Evolutionary conservation across 805 yeast genomes (phyloP), one percentile per base, ranked within the genome.

Genomic region (Saturnispora hagleri): DNA sequence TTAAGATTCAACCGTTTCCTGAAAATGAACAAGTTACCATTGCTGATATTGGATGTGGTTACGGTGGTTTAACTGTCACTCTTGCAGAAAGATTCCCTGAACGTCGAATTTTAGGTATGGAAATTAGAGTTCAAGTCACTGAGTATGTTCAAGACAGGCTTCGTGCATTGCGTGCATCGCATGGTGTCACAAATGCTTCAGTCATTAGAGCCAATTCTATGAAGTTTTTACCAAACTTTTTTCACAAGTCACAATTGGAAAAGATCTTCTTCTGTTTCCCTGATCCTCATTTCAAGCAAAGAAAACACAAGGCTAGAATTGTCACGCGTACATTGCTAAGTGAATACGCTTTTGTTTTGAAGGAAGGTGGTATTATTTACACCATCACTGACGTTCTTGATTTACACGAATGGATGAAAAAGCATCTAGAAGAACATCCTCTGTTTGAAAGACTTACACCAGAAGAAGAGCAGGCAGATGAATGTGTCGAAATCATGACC

Each of bases 221-320:
- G 99, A 93, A 93, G 69, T 93, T 93, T 63, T 70, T 89, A 56
- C 98, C 99, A 22, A 93, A 93, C 67, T 93, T 93, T 67, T 93
- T 93, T 71, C 73, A 75, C 53, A 84, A 84, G 67, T 81, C 82
- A 6, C 97, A 89, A 65, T 71, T 90, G 48, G 80, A 84, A 34
- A 93, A 91, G 73, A 87, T 93, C 79, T 93, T 93, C 71, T 93
- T 93, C 73, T 93, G 99, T 68, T 93, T 93, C 77, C 99, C 99
- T n/a, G 99, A 93, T 69, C 99, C 99, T 7, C 99, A 93, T 68
- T 93, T 93, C 75, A 93, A 93, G 67, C 95, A 89, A 69, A 77
- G 98, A 64, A 93, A 93, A 66, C 99, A 93, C 70, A 93, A 93
- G 75, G 97, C 97, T 6, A 78, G 99, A 72, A 93, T 93, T 63